Base-by-base conservation (phyloP, 2,329 filamentous ascomycete genomes). In the Fusarium vanettenii region DNA sequence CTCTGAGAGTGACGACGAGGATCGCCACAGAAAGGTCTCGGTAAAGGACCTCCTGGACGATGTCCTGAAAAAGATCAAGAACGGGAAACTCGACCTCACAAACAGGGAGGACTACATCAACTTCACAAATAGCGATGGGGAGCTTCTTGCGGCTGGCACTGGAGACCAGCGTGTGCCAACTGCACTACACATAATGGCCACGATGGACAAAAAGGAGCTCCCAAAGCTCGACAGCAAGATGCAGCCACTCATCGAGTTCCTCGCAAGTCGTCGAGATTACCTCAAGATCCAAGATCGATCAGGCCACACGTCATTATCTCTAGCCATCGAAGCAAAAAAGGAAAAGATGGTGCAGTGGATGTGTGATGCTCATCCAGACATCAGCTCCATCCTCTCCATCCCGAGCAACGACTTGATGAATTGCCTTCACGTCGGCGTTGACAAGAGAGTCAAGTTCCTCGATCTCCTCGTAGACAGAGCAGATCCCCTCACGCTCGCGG, bases 401-500 rank as follows among this genome's bases (percentile, higher is more conserved):
- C 10, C 37, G 7, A 59, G 55, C 14, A 68, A 39, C 41, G 33
- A 60, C n/a, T 33, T 35, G 5, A 65, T 41, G 61, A 65, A 68
- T 16, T 68, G 66, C 14, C 60, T 68, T 22, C 66, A 68, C 25
- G 25, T 52, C 1, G 66, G 61, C 14, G 48, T 68, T 16, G 60
- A 71, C 39, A 75, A 73, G 33, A 65, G 72, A 27, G 70, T 76
- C 65, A 76, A 63, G 22, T 76, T 76, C 31, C 61, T 76, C 10
- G 62, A 66, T 35, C 50, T 71, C 6, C 70, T 76, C 8, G 59
- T 76, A 16, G 68, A 67, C 3, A 75, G 33, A 14, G 74, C 72
- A 25, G 61, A 68, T 9, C 37, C 70, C 1, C 33, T 52, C n/a
- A 61, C 66, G 7, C 35, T 75, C 1, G 70, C 70, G 20, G 74